Percentiles rank a stretch among this genome's conserved stretches.
Conservation (phyloP, 2,329 filamentous ascomycete species). For the Proliferodiscus dingleyae region DNA sequence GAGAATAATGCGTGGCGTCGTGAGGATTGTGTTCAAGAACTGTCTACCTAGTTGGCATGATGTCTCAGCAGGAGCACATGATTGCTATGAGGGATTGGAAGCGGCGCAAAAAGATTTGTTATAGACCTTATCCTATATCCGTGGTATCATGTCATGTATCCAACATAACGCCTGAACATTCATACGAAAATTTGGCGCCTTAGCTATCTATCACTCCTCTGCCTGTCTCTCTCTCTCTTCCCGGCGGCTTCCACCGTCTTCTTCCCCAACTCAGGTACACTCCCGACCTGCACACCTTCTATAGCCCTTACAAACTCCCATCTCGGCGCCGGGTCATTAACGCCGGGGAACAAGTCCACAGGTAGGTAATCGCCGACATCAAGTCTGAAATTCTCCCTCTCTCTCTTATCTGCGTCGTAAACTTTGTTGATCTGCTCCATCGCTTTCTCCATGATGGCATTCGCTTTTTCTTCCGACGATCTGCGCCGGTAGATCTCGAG, state of each 20-base stretch:
- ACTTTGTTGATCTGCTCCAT: constrained; percentile 71
- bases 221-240: constrained; percentile 24
- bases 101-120: no score
- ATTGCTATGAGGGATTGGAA: no score
- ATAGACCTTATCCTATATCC: neutral
- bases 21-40: no score
- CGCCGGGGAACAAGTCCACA: constrained; percentile 78
- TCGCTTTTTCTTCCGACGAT: constrained; percentile 67
- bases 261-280: constrained; percentile 22
- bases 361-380: constrained; percentile 85
- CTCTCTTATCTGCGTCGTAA: constrained; percentile 64
- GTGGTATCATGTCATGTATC: constrained; percentile 1
- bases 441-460: constrained; percentile 70
- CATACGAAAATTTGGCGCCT: neutral
- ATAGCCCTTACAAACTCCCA: constrained; percentile 26
- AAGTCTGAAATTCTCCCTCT: constrained; percentile 72
- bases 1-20: no score
- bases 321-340: constrained; percentile 43
- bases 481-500: constrained; percentile 77
- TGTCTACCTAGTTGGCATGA: no score
- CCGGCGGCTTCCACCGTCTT: constrained; percentile 24
- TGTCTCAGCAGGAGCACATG: no score
- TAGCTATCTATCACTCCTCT: constrained; percentile 11
- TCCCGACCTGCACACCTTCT: constrained; percentile 9
- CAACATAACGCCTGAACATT: neutral